A percentile compares a stretch with the other conserved stretches of the same genome.
phyloP scores from a whole-genome alignment of 148 eudicot genomes.

The Fagopyrum homotropicum region DNA sequence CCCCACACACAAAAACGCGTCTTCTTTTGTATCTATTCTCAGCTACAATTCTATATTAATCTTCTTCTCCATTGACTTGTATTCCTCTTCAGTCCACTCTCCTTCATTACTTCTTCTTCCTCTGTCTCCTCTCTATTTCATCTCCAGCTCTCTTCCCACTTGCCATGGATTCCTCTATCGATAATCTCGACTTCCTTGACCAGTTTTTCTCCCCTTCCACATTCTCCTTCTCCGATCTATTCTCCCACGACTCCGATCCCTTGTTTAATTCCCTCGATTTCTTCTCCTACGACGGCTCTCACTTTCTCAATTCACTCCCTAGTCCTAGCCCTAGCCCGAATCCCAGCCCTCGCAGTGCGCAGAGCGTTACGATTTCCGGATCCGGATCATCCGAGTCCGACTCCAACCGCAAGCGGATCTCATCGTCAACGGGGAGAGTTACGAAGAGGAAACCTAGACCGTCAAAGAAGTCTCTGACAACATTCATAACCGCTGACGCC shows the following conservation, averaged over 20 bases:
- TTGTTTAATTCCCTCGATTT: background rate
- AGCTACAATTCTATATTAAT: background rate
- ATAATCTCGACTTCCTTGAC: background rate
- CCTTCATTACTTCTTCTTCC: background rate
- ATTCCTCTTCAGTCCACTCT: background rate
- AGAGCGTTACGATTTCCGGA: slow-evolving; percentile 10
- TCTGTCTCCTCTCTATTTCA: background rate
- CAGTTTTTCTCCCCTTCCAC: background rate
- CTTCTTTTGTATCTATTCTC: background rate
- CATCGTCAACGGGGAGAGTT: slow-evolving; percentile 24
- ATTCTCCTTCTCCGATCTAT: background rate
- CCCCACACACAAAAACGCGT: background rate
- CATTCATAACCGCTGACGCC: slow-evolving; percentile 71
- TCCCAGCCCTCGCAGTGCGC: slow-evolving; percentile 10
- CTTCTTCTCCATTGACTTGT: background rate
- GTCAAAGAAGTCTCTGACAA: slow-evolving; percentile 59
- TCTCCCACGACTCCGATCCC: background rate
- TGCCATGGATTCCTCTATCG: background rate
- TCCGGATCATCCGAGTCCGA: slow-evolving; percentile 16
- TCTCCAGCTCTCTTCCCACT: background rate
- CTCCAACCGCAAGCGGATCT: slow-evolving; percentile 19
- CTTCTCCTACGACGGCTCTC: background rate
- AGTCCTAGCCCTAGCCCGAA: background rate
- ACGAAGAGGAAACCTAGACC: slow-evolving; percentile 66
- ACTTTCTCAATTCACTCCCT: background rate